Evolutionary conservation across 805 yeast genomes (phyloP), one percentile per base, ranked within the genome.

Genomic region (Saccharomycopsis fodiens): DNA sequence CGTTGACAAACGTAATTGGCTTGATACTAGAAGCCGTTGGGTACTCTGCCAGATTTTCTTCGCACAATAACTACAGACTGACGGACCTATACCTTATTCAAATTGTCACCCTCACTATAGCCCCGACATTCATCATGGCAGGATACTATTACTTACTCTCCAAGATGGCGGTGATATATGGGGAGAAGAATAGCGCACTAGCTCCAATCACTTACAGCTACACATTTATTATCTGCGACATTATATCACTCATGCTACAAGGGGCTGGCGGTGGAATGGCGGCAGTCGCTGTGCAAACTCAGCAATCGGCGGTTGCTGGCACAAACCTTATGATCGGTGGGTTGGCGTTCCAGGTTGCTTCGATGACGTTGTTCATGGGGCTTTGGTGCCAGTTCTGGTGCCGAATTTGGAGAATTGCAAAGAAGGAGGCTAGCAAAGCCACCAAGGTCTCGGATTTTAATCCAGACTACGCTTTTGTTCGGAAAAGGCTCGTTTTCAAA

Each of bases 71-170:
- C 52, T 37, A 29, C 12, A 30, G 51, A n/a, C 56, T 63, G 32
- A 51, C 62, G 35, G 59, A 68, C 41, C 64, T 68, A 21, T 86
- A 69, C 56, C 56, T 82, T 37, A 62, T 80, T 54, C 94, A 87
- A 60, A 73, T 82, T 51, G 72, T 79, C 44, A 69, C 80, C 54
- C 63, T 85, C 45, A 84, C 89, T 0, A 61, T 86, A 39, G 89
- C 85, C 0, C 96, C 96, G 0, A 85, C 85, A 16, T 82, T 86
- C 59, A 67, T 83, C 39, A 82, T 84, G 85, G 95, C 84, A 2
- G 95, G 91, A 1, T 68, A 86, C 2, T 87, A 86, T 63, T 81
- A 72, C 53, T 67, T 78, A 45, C 63, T 87, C 52, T 87, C 84
- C 4, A 82, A 84, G 60, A 54, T 82, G 41, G 67, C 79, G 41